Conservation (phyloP, 1,139 yeast species). For the Suhomyces terraborum region DNA sequence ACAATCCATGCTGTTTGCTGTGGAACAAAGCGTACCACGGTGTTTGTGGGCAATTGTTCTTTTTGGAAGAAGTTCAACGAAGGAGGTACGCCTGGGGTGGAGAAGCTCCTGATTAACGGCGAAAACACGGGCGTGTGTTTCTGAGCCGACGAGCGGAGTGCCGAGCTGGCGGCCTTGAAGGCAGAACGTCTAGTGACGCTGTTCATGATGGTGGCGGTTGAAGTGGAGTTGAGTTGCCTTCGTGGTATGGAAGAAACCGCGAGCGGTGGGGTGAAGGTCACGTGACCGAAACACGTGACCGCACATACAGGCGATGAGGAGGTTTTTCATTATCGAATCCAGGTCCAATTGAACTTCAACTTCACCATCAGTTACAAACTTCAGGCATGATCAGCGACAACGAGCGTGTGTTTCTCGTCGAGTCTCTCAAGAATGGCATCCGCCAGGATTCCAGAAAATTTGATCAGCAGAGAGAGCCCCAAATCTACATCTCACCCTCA, state of each 20-base stretch:
- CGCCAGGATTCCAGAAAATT: conserved; percentile 72
- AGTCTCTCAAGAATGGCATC: conserved; percentile 60
- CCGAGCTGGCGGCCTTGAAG: not conserved
- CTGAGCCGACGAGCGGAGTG: not conserved
- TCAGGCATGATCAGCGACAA: conserved; percentile 29
- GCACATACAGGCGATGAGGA: not conserved
- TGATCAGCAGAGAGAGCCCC: conserved; percentile 63
- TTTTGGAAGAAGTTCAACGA: conserved; percentile 63
- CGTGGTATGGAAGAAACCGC: too few relatives aligned
- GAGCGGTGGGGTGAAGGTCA: too few relatives aligned
- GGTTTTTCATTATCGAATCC: not conserved
- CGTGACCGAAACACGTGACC: not conserved
- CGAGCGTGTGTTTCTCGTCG: conserved; percentile 62
- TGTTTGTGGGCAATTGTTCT: conserved; percentile 70
- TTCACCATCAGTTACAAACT: not conserved
- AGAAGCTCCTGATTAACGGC: conserved; percentile 4
- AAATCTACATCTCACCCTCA: conserved; percentile 58
- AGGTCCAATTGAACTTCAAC: too few relatives aligned
- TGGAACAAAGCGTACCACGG: conserved; percentile 77
- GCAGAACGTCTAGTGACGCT: not conserved
- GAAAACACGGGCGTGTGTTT: not conserved
- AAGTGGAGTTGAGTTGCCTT: not conserved
- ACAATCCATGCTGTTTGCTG: conserved; percentile 92
- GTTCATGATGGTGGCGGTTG: conserved; percentile 3
- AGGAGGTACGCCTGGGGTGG: conserved; percentile 10